A percentile compares a stretch with the other conserved stretches of the same genome.
Evolutionary conservation across 2,329 filamentous ascomycete genomes (phyloP).

Genomic region (Cladophialophora psammophila): DNA sequence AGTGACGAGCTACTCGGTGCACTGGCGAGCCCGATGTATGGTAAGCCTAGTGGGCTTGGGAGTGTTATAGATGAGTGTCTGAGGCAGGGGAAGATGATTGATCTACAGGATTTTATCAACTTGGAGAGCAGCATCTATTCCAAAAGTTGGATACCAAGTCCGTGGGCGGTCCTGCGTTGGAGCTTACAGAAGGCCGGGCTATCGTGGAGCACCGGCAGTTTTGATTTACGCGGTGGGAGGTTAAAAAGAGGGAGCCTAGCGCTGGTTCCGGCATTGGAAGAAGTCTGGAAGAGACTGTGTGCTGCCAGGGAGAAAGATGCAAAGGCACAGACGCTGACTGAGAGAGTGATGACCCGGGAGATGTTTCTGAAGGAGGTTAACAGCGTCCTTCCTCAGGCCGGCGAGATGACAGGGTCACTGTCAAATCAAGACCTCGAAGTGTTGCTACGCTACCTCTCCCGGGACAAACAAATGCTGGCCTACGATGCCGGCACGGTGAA

Average conservation of each 20-base stretch:
- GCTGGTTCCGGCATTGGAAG: constrained; percentile 65
- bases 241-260: constrained; percentile 55
- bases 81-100: constrained; percentile 71
- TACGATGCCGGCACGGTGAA: constrained; percentile 70
- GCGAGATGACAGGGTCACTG: constrained; percentile 48
- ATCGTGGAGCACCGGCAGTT: constrained; percentile 52
- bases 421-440: constrained; percentile 67
- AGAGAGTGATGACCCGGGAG: constrained; percentile 51
- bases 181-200: constrained; percentile 74
- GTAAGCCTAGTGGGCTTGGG: constrained; percentile 79
- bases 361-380: constrained; percentile 69
- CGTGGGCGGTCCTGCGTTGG: constrained; percentile 78
- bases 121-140: constrained; percentile 75
- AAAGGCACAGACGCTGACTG: constrained; percentile 29
- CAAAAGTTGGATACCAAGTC: constrained; percentile 71
- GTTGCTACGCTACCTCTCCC: constrained; percentile 71
- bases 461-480: constrained; percentile 66
- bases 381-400: constrained; percentile 53
- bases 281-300: constrained; percentile 33
- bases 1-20: constrained; percentile 71
- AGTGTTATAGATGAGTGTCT: constrained; percentile 81
- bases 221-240: constrained; percentile 43
- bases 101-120: constrained; percentile 71
- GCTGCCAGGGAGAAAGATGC: background rate
- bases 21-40: constrained; percentile 78